Base-by-base conservation (phyloP, 257 asterid species). In the Solanum bukasovii region DNA sequence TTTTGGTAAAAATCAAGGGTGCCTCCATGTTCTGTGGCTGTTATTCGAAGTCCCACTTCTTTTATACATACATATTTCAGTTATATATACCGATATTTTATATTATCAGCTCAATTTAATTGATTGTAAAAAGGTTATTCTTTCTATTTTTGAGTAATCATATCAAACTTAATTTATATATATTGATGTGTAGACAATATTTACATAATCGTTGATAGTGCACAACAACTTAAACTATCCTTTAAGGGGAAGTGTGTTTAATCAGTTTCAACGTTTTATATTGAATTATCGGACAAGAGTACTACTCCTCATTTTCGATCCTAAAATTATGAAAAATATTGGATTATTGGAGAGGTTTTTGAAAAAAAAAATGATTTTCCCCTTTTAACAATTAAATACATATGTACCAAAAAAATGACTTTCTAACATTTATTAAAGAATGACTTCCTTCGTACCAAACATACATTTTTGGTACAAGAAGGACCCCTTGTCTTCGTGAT, bases 1-100 rank as follows among this genome's bases (percentile, higher is more conserved):
- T 27, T 31, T 83, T 89, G 85, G 92, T 82, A 77, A 44, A 44
- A 90, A 89, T 16, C 37, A 25, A 63, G 14, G 87, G 73, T 84
- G 37, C 34, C 2, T 46, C 87, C 96, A 93, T 93, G 96, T 92
- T 93, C 92, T 61, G 63, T 90, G 96, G 94, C 74, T 93, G 71
- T 72, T 83, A 92, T 87, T 91, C 35, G 67, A 88, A 34, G 88
- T 44, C 89, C 35, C 34, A 89, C n/a, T 37, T 88, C 89, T 89
- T 90, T 83, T 81, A 89, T 52, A 49, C 49, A 20, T 6, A 56
- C 49, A 20, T 6, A 83, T 52, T 63, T 16, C 16, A 73, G 70
- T 27, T 27, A 1, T 31, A 83, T 83, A 5, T 20, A 35, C 11
- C 65, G 2, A 56, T 56, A 56, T 56, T 20, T 74, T 74, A 35